Percentiles rank a stretch among this genome's conserved stretches.
These are phyloP conservation scores for Chaetomium fimeti DNA, from an alignment of 495 filamentous ascomycete species.

Conservation along the genomic window DNA sequence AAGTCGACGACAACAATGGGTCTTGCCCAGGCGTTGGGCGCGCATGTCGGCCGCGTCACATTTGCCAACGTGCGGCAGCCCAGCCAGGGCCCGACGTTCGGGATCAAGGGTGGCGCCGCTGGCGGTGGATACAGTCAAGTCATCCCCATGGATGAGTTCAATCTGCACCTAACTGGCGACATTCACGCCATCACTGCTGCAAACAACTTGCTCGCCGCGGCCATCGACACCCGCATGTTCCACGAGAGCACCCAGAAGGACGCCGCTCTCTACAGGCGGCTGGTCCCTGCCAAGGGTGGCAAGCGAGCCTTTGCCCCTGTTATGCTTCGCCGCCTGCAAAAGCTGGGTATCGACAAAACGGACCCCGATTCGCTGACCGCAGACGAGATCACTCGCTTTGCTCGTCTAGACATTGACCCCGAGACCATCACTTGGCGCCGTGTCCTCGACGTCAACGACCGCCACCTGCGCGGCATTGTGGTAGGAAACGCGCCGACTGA, in stretches of 20 bases:
- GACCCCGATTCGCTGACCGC: constrained; percentile 84
- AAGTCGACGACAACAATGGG: constrained; percentile 99
- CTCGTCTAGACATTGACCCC: constrained; percentile 91
- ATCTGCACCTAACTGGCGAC: constrained; percentile 94
- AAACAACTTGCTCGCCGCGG: constrained; percentile 97
- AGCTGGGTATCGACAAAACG: constrained; percentile 93
- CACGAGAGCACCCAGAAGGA: constrained; percentile 95
- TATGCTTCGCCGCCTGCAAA: constrained; percentile 89
- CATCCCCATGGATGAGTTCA: constrained; percentile 99
- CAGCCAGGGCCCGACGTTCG: constrained; percentile 95
- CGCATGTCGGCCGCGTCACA: constrained; percentile 77
- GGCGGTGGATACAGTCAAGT: constrained; percentile 98
- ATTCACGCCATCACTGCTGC: constrained; percentile 97
- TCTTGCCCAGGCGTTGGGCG: constrained; percentile 88
- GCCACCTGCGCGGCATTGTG: constrained; percentile 83
- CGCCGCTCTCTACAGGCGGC: constrained; percentile 78
- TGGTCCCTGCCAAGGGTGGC: constrained; percentile 88
- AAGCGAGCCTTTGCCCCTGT: constrained; percentile 81
- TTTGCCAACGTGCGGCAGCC: constrained; percentile 98
- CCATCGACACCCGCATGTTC: constrained; percentile 97
- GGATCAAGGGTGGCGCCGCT: constrained; percentile 96
- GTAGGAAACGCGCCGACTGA: constrained; percentile 86
- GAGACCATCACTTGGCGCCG: constrained; percentile 96
- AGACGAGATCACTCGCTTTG: constrained; percentile 84
- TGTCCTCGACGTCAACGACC: constrained; percentile 95